Percentiles rank a stretch among this genome's conserved stretches.
Conservation (phyloP, 2,329 filamentous ascomycete genomes). For the Cercospora zeina region DNA sequence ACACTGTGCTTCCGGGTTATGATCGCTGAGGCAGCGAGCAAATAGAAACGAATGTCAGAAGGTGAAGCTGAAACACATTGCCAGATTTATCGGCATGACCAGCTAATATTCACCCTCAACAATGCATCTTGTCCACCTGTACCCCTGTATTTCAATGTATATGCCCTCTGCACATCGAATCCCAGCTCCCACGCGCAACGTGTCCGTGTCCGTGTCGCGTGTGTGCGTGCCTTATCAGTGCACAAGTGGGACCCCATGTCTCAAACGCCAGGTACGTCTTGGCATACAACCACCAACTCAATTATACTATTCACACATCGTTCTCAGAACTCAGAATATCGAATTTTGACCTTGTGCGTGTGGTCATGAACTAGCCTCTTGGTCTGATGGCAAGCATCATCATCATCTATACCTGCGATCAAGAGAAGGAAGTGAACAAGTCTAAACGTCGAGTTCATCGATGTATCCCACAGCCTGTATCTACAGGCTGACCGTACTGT, state of each 20-base stretch:
- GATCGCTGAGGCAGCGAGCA: background rate
- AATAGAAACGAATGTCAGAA: background rate
- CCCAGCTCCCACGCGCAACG: background rate
- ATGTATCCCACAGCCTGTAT: background rate
- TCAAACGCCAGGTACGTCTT: background rate
- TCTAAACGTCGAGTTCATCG: background rate
- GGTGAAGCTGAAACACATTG: no score
- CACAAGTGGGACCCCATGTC: background rate
- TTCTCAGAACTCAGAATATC: background rate
- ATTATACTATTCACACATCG: background rate
- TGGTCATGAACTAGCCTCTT: slow-evolving; percentile 10
- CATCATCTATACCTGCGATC: background rate
- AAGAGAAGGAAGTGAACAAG: background rate
- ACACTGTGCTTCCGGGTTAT: background rate
- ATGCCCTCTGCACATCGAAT: background rate
- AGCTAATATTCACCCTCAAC: no score
- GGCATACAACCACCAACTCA: slow-evolving; percentile 8
- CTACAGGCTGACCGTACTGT: background rate
- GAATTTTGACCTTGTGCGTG: slow-evolving; percentile 11
- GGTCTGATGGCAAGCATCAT: background rate
- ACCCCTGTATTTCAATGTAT: background rate
- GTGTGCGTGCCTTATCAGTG: background rate
- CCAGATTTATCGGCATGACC: no score
- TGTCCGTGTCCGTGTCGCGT: background rate
- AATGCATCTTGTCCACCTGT: background rate